Percentiles rank a stretch among this genome's conserved stretches.
phyloP scores from a whole-genome alignment of 2,329 filamentous ascomycete species.

The Alternaria gaisen region DNA sequence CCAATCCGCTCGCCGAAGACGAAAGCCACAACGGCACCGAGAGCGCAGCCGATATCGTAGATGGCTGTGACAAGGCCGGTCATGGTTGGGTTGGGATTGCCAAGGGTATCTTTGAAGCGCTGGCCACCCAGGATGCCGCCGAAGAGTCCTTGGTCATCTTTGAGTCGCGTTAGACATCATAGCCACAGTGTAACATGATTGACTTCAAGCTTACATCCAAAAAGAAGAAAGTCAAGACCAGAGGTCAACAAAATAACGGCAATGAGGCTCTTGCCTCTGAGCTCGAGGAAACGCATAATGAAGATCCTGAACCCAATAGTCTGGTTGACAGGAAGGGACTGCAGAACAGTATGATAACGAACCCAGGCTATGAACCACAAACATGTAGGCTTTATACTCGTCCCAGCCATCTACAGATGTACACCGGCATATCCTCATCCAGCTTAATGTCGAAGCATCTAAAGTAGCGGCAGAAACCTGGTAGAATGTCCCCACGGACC shows the following conservation, averaged over 20 bases:
- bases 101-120: constrained; percentile 31
- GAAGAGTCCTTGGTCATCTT: constrained; percentile 39
- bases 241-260: constrained; percentile 23
- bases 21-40: constrained; percentile 49
- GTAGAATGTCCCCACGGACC: neutral
- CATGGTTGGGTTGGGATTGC: constrained; percentile 21
- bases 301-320: neutral
- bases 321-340: neutral
- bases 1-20: constrained; percentile 66
- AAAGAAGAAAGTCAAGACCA: constrained; percentile 26
- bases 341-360: neutral
- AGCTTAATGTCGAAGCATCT: constrained; percentile 9
- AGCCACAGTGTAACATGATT: too few relatives aligned
- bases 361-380: neutral
- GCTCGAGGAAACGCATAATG: constrained; percentile 20
- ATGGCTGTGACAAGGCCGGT: constrained; percentile 52
- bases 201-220: constrained; percentile 20
- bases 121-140: constrained; percentile 35
- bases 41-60: constrained; percentile 53
- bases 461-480: neutral
- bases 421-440: constrained; percentile 16
- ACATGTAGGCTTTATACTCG: constrained; percentile 11
- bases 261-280: constrained; percentile 26
- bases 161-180: neutral
- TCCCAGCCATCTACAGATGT: neutral